Evolutionary conservation across 805 yeast genomes (phyloP), one percentile per base, ranked within the genome.

Genomic region (Ogataea salicorniae): DNA sequence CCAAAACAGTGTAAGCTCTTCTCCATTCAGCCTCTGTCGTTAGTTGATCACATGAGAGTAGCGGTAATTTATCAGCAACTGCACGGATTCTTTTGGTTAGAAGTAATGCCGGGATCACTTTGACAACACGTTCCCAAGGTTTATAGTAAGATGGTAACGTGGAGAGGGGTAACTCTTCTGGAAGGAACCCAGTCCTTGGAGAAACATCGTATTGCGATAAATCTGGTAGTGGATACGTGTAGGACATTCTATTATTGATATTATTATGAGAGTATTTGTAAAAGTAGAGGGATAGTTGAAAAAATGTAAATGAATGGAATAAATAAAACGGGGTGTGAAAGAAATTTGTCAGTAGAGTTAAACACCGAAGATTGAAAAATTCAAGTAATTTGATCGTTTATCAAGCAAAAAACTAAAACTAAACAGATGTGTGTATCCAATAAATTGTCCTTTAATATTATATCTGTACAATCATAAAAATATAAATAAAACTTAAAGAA

Each of bases 1-100:
- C 83, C 29, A 91, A 71, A 2, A 89, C 70, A 16, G 86, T 81
- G 65, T 87, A 87, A 0, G 97, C 97, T 57, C 97, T 75, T 62
- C 95, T 76, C 61, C 75, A 73, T 54, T 87, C 83, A 11, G 71
- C 70, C 37, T 69, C 75, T 5, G 72, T 41, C 22, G 63, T 51
- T 34, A 84, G 68, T 5, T 73, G 62, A 8, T 70, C 73, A 1
- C 79, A 74, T 3, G 75, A 61, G 39, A 92, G 71, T 2, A 74
- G 48, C 1, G 90, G 87, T 57, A 91, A 53, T 13, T 68, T 65
- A 56, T 87, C 90, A n/a, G 90, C 78, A n/a, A 77, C 65, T 2
- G 52, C 39, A 47, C 96, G 71, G 22, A 90, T 67, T 47, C 80
- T 68, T 50, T 77, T 77, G 3, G 94, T 79, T 51, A 87, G 71